phyloP scores from a whole-genome alignment of 768 basidiomycete species.

The Boletus huronensis region DNA sequence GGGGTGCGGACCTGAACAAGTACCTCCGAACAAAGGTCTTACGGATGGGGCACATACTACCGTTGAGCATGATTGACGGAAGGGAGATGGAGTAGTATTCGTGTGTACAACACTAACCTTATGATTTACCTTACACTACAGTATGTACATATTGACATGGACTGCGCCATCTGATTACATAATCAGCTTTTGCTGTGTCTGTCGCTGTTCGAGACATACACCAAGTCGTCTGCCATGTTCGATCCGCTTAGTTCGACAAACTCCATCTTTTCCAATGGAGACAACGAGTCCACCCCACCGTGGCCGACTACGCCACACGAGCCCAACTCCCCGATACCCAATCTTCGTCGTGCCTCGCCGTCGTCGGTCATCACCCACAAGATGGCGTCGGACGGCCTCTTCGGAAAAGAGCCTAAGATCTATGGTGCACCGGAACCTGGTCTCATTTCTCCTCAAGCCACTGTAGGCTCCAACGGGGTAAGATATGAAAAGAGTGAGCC shows the following conservation, averaged over 20 bases:
- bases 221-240: conserved; percentile 44
- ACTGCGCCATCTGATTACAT: conserved; percentile 9
- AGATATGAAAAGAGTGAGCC: conserved; percentile 76
- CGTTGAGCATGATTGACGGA: conserved; percentile 35
- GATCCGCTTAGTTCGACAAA: conserved; percentile 66
- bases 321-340: conserved; percentile 67
- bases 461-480: conserved; percentile 61
- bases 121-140: background rate
- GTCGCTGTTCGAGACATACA: background rate
- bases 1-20: conserved; percentile 87
- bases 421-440: conserved; percentile 85
- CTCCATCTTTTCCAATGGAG: conserved; percentile 50
- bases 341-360: conserved; percentile 60
- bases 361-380: conserved; percentile 47
- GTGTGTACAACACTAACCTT: background rate
- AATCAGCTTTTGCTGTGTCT: conserved; percentile 1
- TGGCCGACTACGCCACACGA: conserved; percentile 83
- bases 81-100: background rate
- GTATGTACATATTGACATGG: background rate
- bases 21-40: conserved; percentile 96
- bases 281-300: conserved; percentile 47
- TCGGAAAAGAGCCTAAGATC: conserved; percentile 79
- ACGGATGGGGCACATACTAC: conserved; percentile 94
- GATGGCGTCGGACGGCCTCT: conserved; percentile 53
- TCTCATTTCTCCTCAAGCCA: conserved; percentile 70